A percentile compares a stretch with the other conserved stretches of the same genome.
Conservation (phyloP, 2,329 filamentous ascomycete species). For the Pseudogymnoascus sp. region DNA sequence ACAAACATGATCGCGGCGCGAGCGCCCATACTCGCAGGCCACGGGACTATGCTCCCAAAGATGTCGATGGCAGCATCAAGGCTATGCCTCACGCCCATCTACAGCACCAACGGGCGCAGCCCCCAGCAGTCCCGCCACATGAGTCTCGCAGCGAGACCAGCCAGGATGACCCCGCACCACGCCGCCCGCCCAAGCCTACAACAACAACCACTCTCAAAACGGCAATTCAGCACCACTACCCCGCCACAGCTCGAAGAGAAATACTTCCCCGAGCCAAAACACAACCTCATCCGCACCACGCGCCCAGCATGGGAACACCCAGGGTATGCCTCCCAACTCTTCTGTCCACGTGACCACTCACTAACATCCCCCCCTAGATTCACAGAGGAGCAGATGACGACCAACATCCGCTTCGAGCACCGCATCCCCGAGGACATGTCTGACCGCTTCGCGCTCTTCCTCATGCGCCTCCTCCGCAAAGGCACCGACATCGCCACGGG, state of each 20-base stretch:
- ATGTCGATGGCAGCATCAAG: not conserved
- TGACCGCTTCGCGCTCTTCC: constrained; percentile 69
- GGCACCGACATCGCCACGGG: constrained; percentile 77
- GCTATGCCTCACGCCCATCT: not conserved
- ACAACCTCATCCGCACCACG: constrained; percentile 45
- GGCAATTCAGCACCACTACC: constrained; percentile 32
- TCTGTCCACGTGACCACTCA: not conserved
- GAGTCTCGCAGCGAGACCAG: not conserved
- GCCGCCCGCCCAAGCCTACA: not conserved
- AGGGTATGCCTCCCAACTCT: constrained; percentile 16
- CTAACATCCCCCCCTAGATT: constrained; percentile 41
- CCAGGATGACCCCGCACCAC: not conserved
- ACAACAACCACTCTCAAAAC: not conserved
- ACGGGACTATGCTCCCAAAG: not conserved
- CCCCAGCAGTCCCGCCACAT: not conserved
- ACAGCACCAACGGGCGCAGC: not conserved
- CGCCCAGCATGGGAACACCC: constrained; percentile 53
- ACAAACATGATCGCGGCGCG: constrained; percentile 1
- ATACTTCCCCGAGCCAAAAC: constrained; percentile 26
- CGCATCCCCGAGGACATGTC: constrained; percentile 63
- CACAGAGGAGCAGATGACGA: constrained; percentile 69
- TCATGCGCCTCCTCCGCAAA: constrained; percentile 68
- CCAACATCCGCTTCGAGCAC: constrained; percentile 64
- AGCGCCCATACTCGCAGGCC: not conserved
- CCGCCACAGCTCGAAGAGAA: constrained; percentile 31